Evolutionary conservation across 1,139 yeast genomes (phyloP).

Genomic region (Saccharomyces uvarum): DNA sequence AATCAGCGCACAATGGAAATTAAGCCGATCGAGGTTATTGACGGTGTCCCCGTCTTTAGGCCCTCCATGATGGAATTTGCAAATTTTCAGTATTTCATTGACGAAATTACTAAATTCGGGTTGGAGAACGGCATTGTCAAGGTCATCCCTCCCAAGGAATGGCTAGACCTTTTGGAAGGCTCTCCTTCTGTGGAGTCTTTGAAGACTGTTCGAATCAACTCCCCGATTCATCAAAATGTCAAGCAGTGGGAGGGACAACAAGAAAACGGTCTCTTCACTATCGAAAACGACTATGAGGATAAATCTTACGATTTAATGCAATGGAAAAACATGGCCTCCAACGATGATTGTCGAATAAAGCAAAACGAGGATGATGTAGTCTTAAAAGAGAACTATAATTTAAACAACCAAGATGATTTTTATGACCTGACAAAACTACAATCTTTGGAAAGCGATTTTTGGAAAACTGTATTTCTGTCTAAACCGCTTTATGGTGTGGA

Average conservation of each 20-base stretch:
- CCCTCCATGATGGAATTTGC: constrained; percentile 54
- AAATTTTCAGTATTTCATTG: constrained; percentile 60
- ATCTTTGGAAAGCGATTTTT: not conserved
- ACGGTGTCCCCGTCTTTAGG: constrained; percentile 51
- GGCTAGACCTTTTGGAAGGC: constrained; percentile 36
- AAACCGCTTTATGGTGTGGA: constrained; percentile 46
- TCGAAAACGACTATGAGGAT: not conserved
- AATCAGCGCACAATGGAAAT: constrained; percentile 3
- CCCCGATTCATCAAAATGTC: constrained; percentile 70
- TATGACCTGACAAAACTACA: not conserved
- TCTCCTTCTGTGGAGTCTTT: constrained; percentile 17
- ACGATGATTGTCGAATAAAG: not conserved
- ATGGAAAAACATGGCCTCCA: not conserved
- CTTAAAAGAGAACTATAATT: not conserved
- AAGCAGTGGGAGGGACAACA: constrained; percentile 49
- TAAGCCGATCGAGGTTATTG: constrained; percentile 38
- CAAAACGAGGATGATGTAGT: not conserved
- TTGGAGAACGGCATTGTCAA: constrained; percentile 73
- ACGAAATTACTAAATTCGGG: constrained; percentile 58
- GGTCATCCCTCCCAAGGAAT: constrained; percentile 66
- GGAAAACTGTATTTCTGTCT: not conserved
- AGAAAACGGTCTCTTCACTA: not conserved
- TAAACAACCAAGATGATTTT: not conserved
- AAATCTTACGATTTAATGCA: not conserved
- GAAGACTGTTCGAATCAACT: constrained; percentile 40